These are phyloP conservation scores for Cystobasidium tubakii DNA, from an alignment of 768 basidiomycete genomes.

Conservation along the genomic window DNA sequence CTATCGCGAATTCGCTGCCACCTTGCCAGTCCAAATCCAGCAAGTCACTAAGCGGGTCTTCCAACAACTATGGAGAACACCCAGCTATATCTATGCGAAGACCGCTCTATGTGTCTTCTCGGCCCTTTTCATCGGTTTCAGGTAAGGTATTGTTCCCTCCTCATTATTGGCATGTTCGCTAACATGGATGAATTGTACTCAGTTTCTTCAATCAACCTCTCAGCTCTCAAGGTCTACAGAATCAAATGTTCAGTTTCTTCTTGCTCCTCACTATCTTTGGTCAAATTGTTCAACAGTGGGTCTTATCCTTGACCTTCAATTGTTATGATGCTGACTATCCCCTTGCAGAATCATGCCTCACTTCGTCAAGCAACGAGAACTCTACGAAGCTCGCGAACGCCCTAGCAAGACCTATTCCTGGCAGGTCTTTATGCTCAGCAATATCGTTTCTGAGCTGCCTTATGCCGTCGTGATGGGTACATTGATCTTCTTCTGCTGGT, in stretches of 20 bases:
- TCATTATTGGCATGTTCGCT: conserved; percentile 42
- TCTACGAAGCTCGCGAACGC: conserved; percentile 65
- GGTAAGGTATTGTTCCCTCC: conserved; percentile 32
- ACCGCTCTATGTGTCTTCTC: background rate
- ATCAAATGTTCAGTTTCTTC: conserved; percentile 46
- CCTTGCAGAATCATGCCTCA: conserved; percentile 63
- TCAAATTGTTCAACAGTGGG: conserved; percentile 47
- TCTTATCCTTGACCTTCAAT: background rate
- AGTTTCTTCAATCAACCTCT: conserved; percentile 51
- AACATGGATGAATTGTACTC: conserved; percentile 45
- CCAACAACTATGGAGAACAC: conserved; percentile 50
- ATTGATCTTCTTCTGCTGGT: conserved; percentile 49
- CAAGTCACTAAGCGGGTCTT: conserved; percentile 46
- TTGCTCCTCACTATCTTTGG: conserved; percentile 49
- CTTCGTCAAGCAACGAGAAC: conserved; percentile 57
- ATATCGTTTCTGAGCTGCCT: conserved; percentile 8
- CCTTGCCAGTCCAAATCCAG: background rate
- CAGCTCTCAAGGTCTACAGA: conserved; percentile 48
- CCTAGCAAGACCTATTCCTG: conserved; percentile 64
- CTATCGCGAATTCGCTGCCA: conserved; percentile 34
- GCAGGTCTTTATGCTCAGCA: conserved; percentile 28
- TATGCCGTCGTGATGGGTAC: conserved; percentile 46
- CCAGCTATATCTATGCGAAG: conserved; percentile 48
- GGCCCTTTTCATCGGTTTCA: conserved; percentile 37
- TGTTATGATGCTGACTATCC: conserved; percentile 50